Evolutionary conservation across 768 basidiomycete species (phyloP), one percentile per base, ranked within the genome.

Genomic region (Macrolepiota fuliginosa): DNA sequence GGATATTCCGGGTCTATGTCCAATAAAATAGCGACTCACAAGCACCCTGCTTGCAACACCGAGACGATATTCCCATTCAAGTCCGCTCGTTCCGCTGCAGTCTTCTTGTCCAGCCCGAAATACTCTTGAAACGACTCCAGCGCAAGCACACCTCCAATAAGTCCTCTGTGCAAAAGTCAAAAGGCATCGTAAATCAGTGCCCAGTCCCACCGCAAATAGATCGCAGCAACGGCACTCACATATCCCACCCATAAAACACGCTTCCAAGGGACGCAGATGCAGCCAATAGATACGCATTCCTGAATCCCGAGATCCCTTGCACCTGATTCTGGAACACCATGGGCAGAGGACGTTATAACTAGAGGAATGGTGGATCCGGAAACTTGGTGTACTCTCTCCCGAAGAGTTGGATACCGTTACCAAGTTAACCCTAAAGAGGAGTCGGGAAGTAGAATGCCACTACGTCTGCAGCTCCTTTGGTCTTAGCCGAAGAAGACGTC

Each of bases 11-110:
- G 2, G 54, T 3, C 12, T 22, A 1, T 2, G 32, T 36, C n/a
- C 9, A 9, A 13, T 32, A 32, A 32, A 7, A 32, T n/a, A 25
- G 29, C 15, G 29, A 67, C 81, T 65, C 65, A 82, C 82, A 82
- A 78, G 58, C 76, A 79, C 3, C 82, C 81, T 2, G 73, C 79
- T 60, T 83, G 82, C 25, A 83, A 66, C 29, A 81, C 72, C 0
- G 82, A 73, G n/a, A 84, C 83, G 27, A 84, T 81, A 62, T 83
- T 81, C 4, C 83, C 83, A 39, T 72, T 74, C 27, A 84, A 61
- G 56, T 77, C 68, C 22, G 81, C 81, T 29, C 69, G 70, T 9
- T 76, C 73, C n/a, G 66, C 63, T 1, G 76, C 63, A 24, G 69
- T 73, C 70, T 74, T 65, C 54, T 73, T 68, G 67, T 81, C 67